A percentile compares a stretch with the other conserved stretches of the same genome.
phyloP scores from a whole-genome alignment of 1,284 basidiomycete genomes.

The Malassezia restricta region DNA sequence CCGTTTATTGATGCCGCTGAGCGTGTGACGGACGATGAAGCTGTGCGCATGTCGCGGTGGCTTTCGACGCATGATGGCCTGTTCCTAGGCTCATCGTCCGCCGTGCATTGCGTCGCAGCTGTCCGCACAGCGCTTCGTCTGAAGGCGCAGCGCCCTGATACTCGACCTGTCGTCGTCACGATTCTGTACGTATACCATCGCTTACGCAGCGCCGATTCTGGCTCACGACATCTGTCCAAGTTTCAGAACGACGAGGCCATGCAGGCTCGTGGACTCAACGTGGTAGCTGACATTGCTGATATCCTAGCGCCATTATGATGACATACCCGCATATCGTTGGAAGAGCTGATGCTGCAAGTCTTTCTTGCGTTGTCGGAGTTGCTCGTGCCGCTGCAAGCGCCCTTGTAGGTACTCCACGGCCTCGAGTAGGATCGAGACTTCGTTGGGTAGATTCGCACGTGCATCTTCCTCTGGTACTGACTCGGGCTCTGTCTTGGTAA shows the following conservation, averaged over 20 bases:
- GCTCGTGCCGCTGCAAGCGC: slow-evolving; percentile 1
- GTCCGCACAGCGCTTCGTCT: slow-evolving; percentile 48
- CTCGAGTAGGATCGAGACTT: background rate
- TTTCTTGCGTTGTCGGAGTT: slow-evolving; percentile 1
- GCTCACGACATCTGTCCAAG: slow-evolving; percentile 39
- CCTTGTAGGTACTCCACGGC: background rate
- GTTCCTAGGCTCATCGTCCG: slow-evolving; percentile 88
- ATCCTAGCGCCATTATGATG: slow-evolving; percentile 17
- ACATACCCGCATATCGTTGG: background rate
- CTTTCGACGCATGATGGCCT: slow-evolving; percentile 59
- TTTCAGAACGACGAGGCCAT: slow-evolving; percentile 37
- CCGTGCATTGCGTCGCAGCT: slow-evolving; percentile 84
- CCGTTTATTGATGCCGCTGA: slow-evolving; percentile 35
- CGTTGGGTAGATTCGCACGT: background rate
- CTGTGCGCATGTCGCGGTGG: slow-evolving; percentile 36
- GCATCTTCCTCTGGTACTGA: slow-evolving; percentile 1
- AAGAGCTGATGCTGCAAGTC: slow-evolving; percentile 1
- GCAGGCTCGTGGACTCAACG: slow-evolving; percentile 16
- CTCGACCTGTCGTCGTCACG: slow-evolving; percentile 34
- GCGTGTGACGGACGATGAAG: slow-evolving; percentile 38
- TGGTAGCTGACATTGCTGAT: slow-evolving; percentile 33
- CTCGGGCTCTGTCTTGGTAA: too few relatives aligned
- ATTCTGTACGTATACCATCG: slow-evolving; percentile 19
- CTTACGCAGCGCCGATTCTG: slow-evolving; percentile 27
- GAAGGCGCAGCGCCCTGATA: slow-evolving; percentile 13